These are phyloP conservation scores for Mariannaea sp. DNA, from an alignment of 2,329 filamentous ascomycete genomes.

Conservation along the genomic window DNA sequence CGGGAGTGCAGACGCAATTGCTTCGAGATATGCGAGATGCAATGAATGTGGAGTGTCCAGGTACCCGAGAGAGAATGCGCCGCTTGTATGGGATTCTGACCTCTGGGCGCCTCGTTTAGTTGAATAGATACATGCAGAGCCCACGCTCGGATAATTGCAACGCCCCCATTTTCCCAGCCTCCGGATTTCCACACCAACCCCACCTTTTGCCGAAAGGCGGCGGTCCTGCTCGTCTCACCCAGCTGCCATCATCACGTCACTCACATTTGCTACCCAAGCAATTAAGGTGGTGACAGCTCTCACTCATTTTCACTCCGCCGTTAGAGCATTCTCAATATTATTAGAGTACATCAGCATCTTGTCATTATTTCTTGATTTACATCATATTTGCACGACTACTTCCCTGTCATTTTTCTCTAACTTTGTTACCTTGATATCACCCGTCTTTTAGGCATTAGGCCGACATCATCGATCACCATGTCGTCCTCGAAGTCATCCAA, in stretches of 20 bases:
- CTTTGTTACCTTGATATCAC: constrained; percentile 1
- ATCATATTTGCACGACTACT: not conserved
- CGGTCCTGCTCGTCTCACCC: constrained; percentile 33
- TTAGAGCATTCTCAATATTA: constrained; percentile 2
- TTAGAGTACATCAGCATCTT: not conserved
- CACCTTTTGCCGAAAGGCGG: constrained; percentile 27
- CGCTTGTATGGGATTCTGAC: constrained; percentile 31
- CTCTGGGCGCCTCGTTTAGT: too few relatives aligned
- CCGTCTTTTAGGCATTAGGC: constrained; percentile 7
- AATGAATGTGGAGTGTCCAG: constrained; percentile 15
- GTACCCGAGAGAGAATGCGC: constrained; percentile 17
- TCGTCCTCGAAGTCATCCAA: constrained; percentile 15
- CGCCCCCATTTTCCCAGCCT: constrained; percentile 19
- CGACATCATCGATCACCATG: constrained; percentile 8
- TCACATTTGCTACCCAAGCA: constrained; percentile 21
- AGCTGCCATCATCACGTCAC: constrained; percentile 32
- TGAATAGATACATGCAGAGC: not conserved
- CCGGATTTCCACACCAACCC: constrained; percentile 5
- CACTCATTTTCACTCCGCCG: constrained; percentile 10
- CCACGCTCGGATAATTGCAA: too few relatives aligned
- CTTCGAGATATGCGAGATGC: constrained; percentile 25
- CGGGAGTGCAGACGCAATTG: constrained; percentile 25
- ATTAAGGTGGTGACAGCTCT: constrained; percentile 16
- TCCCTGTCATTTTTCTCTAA: not conserved
- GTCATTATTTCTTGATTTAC: not conserved